These are phyloP conservation scores for Calcarisporium arbuscula DNA, from an alignment of 2,329 filamentous ascomycete species.

Conservation along the genomic window DNA sequence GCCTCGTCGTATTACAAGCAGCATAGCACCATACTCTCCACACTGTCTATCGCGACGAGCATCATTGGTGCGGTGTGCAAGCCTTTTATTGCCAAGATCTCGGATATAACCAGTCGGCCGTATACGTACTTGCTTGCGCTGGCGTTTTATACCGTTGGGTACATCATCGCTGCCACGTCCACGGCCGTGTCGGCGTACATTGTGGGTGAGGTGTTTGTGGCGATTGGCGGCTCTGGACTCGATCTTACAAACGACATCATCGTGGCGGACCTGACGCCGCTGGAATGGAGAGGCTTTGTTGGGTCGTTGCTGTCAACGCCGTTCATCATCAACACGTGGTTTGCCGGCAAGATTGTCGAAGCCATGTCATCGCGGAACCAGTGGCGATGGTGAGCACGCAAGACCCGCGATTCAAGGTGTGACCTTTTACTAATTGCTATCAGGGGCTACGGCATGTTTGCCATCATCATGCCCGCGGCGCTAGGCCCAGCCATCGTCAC, in stretches of 20 bases:
- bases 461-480: slow-evolving; percentile 51
- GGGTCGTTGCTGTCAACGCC: slow-evolving; percentile 19
- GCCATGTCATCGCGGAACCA: slow-evolving; percentile 24
- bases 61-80: slow-evolving; percentile 48
- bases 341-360: slow-evolving; percentile 33
- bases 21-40: slow-evolving; percentile 21
- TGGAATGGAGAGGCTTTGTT: slow-evolving; percentile 32
- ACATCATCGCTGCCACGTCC: slow-evolving; percentile 51
- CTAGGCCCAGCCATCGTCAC: slow-evolving; percentile 47
- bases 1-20: slow-evolving; percentile 21
- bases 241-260: slow-evolving; percentile 58
- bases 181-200: slow-evolving; percentile 45
- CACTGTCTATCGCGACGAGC: slow-evolving; percentile 22
- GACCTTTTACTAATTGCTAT: not conserved
- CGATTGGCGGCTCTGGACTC: slow-evolving; percentile 51
- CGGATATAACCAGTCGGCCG: slow-evolving; percentile 56
- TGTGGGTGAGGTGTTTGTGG: slow-evolving; percentile 51
- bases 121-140: slow-evolving; percentile 53
- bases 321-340: slow-evolving; percentile 30
- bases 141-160: slow-evolving; percentile 47
- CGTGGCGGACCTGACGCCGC: slow-evolving; percentile 53
- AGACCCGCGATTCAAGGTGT: not conserved
- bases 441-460: slow-evolving; percentile 57
- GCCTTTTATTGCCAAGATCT: slow-evolving; percentile 54
- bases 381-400: slow-evolving; percentile 17